Evolutionary conservation across 1,139 yeast species (phyloP).

Genomic region (Kodamaea ohmeri): DNA sequence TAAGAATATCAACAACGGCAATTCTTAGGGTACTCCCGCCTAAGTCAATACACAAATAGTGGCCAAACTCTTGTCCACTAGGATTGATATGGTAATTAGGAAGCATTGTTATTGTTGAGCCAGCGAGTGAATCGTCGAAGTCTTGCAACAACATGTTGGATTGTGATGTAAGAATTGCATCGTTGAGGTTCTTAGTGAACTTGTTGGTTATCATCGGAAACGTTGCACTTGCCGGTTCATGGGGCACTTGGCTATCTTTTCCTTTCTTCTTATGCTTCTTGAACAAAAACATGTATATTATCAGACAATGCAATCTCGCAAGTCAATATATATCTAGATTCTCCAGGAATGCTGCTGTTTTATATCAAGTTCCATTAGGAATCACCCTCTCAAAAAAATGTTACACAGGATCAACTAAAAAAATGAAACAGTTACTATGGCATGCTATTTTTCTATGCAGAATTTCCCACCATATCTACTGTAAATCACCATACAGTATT

Average conservation of each 20-base stretch:
- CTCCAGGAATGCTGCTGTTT: constrained; percentile 2
- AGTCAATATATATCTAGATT: background rate
- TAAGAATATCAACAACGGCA: constrained; percentile 38
- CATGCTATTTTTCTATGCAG: too few relatives aligned
- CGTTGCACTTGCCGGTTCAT: background rate
- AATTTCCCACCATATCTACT: background rate
- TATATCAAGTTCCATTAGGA: constrained; percentile 5
- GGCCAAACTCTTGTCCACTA: constrained; percentile 43
- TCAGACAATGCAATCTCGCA: background rate
- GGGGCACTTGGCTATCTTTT: background rate
- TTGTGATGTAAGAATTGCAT: constrained; percentile 15
- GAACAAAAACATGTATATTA: constrained; percentile 9
- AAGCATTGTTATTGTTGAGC: constrained; percentile 43
- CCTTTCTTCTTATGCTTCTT: constrained; percentile 8
- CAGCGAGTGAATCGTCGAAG: constrained; percentile 32
- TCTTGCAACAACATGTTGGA: constrained; percentile 15
- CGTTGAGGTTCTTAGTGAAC: constrained; percentile 15
- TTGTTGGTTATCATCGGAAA: constrained; percentile 1
- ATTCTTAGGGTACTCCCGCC: constrained; percentile 57
- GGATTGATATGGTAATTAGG: constrained; percentile 45
- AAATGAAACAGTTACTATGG: background rate
- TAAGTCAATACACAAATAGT: constrained; percentile 47
- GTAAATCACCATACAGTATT: background rate
- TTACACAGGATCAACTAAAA: constrained; percentile 3
- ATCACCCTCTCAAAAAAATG: background rate